Base-by-base conservation (phyloP, 176 grass and related monocot species). In the Lolium rigidum region DNA sequence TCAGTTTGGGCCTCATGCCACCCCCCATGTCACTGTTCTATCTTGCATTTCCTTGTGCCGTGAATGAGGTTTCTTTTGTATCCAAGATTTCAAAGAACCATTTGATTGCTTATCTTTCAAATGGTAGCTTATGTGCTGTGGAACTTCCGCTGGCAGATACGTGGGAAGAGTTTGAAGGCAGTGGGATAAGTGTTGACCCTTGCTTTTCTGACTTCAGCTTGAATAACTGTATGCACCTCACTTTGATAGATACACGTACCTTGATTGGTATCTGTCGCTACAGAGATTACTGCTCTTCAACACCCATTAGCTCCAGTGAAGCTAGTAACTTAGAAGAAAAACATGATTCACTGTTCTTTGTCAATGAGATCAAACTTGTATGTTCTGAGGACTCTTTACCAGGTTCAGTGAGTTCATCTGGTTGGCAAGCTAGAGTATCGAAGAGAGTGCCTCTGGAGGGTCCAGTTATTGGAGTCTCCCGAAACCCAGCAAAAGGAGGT, bases 21-120 rank as follows among this genome's bases (percentile, higher is more conserved):
- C 96, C 93, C 78, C 96, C 96, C 8, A 91, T 98, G 91, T 92
- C 88, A 90, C 91, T 98, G n/a, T 98, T 98, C 80, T 73, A 37
- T 28, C 90, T 98, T 74, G 84, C 86, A 74, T 98, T 98, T 89
- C 88, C 72, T 91, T 92, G 88, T 82, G 62, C 92, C 41, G 93
- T 98, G 75, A 93, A 81, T 87, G 93, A 95, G 66, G 21, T 98
- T 81, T 87, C 86, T 39, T 92, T 89, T 84, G 17, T 91, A 58
- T 92, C 82, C 69, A 86, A 82, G 64, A 82, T 80, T 60, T 94
- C 75, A 44, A 98, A 95, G 84, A 91, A 90, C 50, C 88, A 94
- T n/a, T 76, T 98, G 86, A 90, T 94, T 73, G 88, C 86, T 63
- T 88, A 81, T 77, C 90, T 98, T 18, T 92, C 93, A 82, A 91